Evolutionary conservation across 2,329 filamentous ascomycete genomes (phyloP), one percentile per base, ranked within the genome.

Genomic region (Fusarium acutatum): DNA sequence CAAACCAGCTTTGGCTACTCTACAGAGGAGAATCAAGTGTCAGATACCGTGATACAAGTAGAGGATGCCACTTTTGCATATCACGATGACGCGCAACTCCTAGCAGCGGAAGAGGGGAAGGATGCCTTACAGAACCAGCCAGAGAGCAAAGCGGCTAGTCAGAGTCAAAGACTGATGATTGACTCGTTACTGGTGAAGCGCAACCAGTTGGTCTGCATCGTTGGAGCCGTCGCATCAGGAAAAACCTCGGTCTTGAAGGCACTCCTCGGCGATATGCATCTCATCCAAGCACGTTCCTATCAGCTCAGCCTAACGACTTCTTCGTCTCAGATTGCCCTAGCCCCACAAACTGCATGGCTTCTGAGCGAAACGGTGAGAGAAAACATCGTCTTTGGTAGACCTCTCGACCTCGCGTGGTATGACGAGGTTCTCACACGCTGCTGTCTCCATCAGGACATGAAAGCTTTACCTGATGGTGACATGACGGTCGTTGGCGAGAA

Each of bases 401-500:
- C 58, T 9, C 41, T 72, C 0, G 64, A 72, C 8, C 30, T 50
- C 3, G 47, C 43, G 5, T 72, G 69, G 69, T 72, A 72, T 4
- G 22, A 72, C 0, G 69, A 72, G 20, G 69, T 72, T 4, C 69
- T 72, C 4, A 56, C 26, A 1, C 46, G 69, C 1, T 72, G 69
- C 15, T 72, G 69, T 18, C 30, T 72, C 1, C 69, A 72, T 1
- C 69, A 47, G 5, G 69, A 72, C 10, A 40, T 72, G 35, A 61
- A 72, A 3, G 56, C 32, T 5, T 28, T 72, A 0, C 53, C 69
- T 2, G 69, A 72, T 3, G 64, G 69, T 1, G 69, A 72, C 3
- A 72, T 72, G 69, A 72, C 69, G 1, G 69, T 72, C 3, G 69
- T 72, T 2, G 69, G 69, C 1, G 69, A 72, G n/a, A 72, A 69